Conservation (phyloP, 345 rosid genomes). For the Triadica sebifera region DNA sequence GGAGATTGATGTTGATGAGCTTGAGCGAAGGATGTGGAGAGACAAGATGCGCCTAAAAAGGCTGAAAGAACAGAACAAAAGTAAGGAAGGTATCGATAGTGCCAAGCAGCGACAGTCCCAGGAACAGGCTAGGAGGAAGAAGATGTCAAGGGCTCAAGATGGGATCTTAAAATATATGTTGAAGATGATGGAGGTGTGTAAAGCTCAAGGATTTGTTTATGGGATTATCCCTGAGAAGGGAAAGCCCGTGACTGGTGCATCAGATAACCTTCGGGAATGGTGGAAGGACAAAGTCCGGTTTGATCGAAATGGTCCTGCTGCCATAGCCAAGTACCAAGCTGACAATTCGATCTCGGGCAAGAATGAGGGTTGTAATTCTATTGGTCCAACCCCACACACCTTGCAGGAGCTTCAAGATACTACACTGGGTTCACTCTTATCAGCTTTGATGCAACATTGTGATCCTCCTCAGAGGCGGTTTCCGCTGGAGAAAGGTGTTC, state of each 20-base stretch:
- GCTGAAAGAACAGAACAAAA: conserved; percentile 66
- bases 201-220: conserved; percentile 91
- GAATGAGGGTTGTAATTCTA: conserved; percentile 43
- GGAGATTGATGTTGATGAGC: conserved; percentile 71
- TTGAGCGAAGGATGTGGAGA: conserved; percentile 84
- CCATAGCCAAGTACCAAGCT: conserved; percentile 67
- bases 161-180: conserved; percentile 85
- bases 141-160: conserved; percentile 81
- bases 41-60: conserved; percentile 63
- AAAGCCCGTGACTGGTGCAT: conserved; percentile 79
- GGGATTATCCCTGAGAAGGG: conserved; percentile 90
- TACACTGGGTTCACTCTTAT: conserved; percentile 84
- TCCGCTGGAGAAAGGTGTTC: conserved; percentile 74
- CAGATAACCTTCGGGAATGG: conserved; percentile 93
- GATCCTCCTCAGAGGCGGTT: conserved; percentile 90
- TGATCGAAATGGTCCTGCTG: conserved; percentile 91
- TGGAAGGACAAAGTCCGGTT: conserved; percentile 96
- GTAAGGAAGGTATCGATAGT: conserved; percentile 46
- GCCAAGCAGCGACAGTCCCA: conserved; percentile 71
- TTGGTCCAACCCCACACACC: conserved; percentile 67
- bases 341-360: conserved; percentile 55
- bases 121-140: conserved; percentile 70
- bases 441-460: conserved; percentile 83
- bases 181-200: conserved; percentile 79
- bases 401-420: conserved; percentile 97